Base-by-base conservation (phyloP, 139 green algal genomes). In the Coccomyxa sp. region DNA sequence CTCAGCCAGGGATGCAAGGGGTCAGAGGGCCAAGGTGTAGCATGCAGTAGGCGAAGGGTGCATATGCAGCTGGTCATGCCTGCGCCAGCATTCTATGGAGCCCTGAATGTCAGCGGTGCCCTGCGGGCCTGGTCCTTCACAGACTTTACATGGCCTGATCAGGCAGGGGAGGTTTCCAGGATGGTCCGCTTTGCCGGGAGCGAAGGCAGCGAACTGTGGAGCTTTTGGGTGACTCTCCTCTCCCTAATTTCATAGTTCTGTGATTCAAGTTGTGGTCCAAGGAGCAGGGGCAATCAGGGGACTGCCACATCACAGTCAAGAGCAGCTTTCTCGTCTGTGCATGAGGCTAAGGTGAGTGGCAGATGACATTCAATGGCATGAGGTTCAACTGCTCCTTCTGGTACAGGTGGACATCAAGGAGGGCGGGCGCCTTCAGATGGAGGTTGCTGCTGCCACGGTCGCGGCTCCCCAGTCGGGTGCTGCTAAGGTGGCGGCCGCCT, bases 31-130 rank as follows among this genome's bases (percentile, higher is more conserved):
- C 50, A n/a, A n/a, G n/a, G n/a, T n/a, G n/a, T 64, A 18, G 50
- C 14, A 64, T 14, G 50, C 14, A 18, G 50, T 18, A 69, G 79
- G 44, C 24, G 31, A 31, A 68, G 74, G 31, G n/a, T 74, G 24
- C 27, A 79, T 31, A 58, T 79, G 5, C 16, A 74, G 41, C 40
- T 78, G 27, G 35, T 8, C 22, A 44, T 81, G 22, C 77, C 77
- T 5, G 24, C 24, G 22, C 39, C 69, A 70, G 77, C 39, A 7
- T 50, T 72, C 29, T 74, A 40, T 76, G 86, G 81, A 12, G 82
- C 85, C 6, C 29, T 90, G 76, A 89, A 89, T 77, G 72, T 89
- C 33, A 87, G 82, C 10, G 86, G 86, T 1, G 9, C 64, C 24
- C 50, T 90, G 35, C 27, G 73, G 35, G 75, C 14, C 18, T 90